These are phyloP conservation scores for Ensete ventricosum DNA, from an alignment of 176 grass and related monocot species.

Conservation along the genomic window DNA sequence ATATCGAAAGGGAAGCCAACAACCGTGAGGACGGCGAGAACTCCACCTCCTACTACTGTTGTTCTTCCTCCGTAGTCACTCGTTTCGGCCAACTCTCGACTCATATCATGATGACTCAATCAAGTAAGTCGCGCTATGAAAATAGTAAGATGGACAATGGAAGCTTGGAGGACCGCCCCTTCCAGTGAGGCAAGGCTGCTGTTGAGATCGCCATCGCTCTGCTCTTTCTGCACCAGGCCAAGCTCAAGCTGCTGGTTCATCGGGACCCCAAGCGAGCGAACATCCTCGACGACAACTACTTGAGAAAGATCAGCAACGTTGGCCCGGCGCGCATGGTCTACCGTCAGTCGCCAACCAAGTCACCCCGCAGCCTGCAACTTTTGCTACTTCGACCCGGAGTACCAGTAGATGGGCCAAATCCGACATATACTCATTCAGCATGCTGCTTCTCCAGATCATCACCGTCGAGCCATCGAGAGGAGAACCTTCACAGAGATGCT, in stretches of 20 bases:
- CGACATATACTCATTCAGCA: conserved; percentile 88
- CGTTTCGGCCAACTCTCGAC: background rate
- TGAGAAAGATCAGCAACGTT: conserved; percentile 96
- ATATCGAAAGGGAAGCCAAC: conserved; percentile 55
- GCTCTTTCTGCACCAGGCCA: conserved; percentile 85
- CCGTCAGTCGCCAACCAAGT: conserved; percentile 68
- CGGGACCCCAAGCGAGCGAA: conserved; percentile 85
- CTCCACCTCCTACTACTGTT: conserved; percentile 19
- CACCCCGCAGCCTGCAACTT: conserved; percentile 82
- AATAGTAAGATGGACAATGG: conserved; percentile 52
- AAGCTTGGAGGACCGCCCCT: conserved; percentile 82
- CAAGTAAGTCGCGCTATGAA: conserved; percentile 15
- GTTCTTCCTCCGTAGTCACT: background rate
- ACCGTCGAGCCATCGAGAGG: conserved; percentile 61
- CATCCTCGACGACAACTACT: conserved; percentile 91
- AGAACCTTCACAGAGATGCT: conserved; percentile 62
- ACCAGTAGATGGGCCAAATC: conserved; percentile 96
- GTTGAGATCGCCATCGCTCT: conserved; percentile 69
- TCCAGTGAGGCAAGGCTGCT: conserved; percentile 53
- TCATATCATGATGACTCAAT: conserved; percentile 16
- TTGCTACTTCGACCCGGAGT: conserved; percentile 98
- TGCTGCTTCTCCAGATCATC: conserved; percentile 80
- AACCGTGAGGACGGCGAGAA: conserved; percentile 53
- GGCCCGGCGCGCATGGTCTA: conserved; percentile 68
- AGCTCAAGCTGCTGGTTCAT: conserved; percentile 88